A percentile compares a stretch with the other conserved stretches of the same genome.
These are phyloP conservation scores for Ophiostoma quercus DNA, from an alignment of 2,329 filamentous ascomycete species.

Conservation along the genomic window DNA sequence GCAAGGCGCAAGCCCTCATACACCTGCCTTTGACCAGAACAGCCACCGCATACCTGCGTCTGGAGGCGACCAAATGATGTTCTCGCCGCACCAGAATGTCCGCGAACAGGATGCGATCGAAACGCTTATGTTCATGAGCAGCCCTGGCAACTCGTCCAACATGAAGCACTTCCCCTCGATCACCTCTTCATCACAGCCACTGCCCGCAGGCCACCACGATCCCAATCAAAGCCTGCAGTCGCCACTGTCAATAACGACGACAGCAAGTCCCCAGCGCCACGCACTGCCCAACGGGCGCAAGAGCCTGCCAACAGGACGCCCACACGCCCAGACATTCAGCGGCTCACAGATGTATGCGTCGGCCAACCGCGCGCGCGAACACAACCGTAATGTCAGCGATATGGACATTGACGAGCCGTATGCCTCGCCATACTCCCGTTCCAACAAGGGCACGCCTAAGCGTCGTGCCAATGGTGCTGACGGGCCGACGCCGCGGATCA, in stretches of 20 bases:
- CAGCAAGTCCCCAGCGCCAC: conserved; percentile 34
- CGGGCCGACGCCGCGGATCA: conserved; percentile 34
- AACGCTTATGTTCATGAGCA: conserved; percentile 75
- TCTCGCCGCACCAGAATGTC: conserved; percentile 63
- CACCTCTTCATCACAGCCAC: conserved; percentile 36
- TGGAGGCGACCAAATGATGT: conserved; percentile 51
- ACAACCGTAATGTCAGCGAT: conserved; percentile 35
- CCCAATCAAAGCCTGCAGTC: conserved; percentile 25
- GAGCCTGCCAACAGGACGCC: conserved; percentile 46
- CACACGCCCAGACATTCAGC: conserved; percentile 25
- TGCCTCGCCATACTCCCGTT: conserved; percentile 33
- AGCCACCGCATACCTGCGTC: conserved; percentile 33
- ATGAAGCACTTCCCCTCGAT: conserved; percentile 50
- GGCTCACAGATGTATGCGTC: conserved; percentile 31
- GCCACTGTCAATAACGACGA: conserved; percentile 27
- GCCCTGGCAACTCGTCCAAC: conserved; percentile 64
- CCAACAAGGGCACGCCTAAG: conserved; percentile 39
- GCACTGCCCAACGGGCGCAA: conserved; percentile 48
- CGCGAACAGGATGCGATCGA: conserved; percentile 79
- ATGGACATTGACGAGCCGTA: conserved; percentile 45
- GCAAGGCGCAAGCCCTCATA: conserved; percentile 35
- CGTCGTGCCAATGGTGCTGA: conserved; percentile 41
- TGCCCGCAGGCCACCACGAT: conserved; percentile 34
- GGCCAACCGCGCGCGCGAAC: conserved; percentile 19
- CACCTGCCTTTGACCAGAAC: conserved; percentile 31